A percentile compares a stretch with the other conserved stretches of the same genome.
Evolutionary conservation across 306 rosid genomes (phyloP).

Genomic region (Gastrolobium villosum): DNA sequence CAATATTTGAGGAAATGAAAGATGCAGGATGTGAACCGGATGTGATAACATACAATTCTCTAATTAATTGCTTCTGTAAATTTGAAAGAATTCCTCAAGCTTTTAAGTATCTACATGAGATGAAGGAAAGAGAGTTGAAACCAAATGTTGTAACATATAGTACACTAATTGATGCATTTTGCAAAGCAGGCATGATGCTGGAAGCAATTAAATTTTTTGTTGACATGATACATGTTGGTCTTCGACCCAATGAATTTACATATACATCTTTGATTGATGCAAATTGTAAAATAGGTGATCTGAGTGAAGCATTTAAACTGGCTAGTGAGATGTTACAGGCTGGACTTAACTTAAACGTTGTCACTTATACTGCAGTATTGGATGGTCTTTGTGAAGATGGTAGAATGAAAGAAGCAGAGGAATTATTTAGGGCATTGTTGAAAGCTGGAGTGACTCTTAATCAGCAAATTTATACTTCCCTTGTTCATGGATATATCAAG

Average conservation of each 20-base stretch:
- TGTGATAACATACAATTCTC: conserved; percentile 74
- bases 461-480: conserved; percentile 69
- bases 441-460: conserved; percentile 72
- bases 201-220: conserved; percentile 81
- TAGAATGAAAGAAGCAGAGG: conserved; percentile 80
- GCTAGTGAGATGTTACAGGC: conserved; percentile 76
- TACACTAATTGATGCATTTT: conserved; percentile 89
- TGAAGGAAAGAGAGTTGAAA: conserved; percentile 69
- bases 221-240: conserved; percentile 86
- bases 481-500: conserved; percentile 87
- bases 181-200: conserved; percentile 88
- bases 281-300: conserved; percentile 79
- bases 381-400: conserved; percentile 89
- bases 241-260: conserved; percentile 85
- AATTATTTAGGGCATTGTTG: conserved; percentile 69
- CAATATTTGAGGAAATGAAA: conserved; percentile 77
- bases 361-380: conserved; percentile 76
- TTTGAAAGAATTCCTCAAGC: conserved; percentile 76
- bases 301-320: conserved; percentile 74
- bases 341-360: conserved; percentile 68
- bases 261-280: conserved; percentile 93
- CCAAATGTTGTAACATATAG: conserved; percentile 92
- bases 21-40: conserved; percentile 76
- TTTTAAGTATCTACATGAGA: conserved; percentile 72
- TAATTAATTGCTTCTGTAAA: conserved; percentile 87